Evolutionary conservation across 2,329 filamentous ascomycete species (phyloP).

Genomic region (Aspergillus sp.): DNA sequence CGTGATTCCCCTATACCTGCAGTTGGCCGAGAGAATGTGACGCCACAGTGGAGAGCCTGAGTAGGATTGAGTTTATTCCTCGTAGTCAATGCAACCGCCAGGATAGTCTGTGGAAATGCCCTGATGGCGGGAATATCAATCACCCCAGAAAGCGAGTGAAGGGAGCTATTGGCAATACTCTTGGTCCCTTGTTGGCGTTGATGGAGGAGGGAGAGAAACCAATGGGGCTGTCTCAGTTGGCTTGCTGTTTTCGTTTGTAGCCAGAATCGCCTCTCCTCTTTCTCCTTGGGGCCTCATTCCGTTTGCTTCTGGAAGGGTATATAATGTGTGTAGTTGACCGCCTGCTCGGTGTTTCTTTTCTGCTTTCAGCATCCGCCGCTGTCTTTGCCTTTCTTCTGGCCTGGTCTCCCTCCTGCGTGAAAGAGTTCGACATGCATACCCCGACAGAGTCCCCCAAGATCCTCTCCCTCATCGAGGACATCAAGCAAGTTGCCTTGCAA

Average conservation of each 20-base stretch:
- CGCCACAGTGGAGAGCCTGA: neutral
- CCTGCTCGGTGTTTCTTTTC: too few species aligned
- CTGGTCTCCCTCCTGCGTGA: neutral
- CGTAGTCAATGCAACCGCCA: too few species aligned
- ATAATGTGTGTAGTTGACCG: too few species aligned
- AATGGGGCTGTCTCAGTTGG: neutral
- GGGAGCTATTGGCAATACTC: neutral
- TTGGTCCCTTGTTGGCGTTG: too few species aligned
- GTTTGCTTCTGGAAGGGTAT: too few species aligned
- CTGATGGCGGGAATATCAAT: too few species aligned
- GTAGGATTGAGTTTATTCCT: too few species aligned
- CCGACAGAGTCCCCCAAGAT: neutral
- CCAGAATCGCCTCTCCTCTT: neutral
- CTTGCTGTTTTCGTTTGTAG: neutral
- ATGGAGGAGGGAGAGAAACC: too few species aligned
- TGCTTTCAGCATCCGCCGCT: neutral
- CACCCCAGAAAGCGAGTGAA: neutral
- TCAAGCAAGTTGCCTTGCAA: conserved; percentile 13
- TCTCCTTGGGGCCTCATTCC: too few species aligned
- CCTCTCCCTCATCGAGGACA: conserved; percentile 14
- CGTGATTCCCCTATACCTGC: neutral
- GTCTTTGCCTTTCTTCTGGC: neutral
- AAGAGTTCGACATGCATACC: conserved; percentile 6
- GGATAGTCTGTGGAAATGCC: too few species aligned
- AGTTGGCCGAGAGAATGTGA: neutral